A percentile compares a stretch with the other conserved stretches of the same genome.
phyloP scores from a whole-genome alignment of 1,284 basidiomycete genomes.

The Malassezia pachydermatis region DNA sequence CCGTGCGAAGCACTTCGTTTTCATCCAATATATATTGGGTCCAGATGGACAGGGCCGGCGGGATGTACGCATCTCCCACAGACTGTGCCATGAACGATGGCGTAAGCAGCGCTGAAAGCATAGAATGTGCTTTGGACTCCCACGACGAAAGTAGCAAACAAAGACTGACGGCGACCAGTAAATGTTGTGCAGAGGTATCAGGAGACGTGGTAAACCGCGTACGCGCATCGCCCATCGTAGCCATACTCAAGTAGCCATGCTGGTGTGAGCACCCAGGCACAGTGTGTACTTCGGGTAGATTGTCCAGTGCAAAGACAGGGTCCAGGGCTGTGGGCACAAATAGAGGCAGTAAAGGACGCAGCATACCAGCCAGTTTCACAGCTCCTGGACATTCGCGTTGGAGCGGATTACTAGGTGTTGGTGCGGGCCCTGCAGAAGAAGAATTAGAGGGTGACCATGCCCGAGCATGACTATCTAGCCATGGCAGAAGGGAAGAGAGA shows the following conservation, averaged over 20 bases:
- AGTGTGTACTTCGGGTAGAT: constrained; percentile 12
- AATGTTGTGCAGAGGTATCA: constrained; percentile 4
- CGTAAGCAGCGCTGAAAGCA: constrained; percentile 1
- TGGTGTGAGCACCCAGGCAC: constrained; percentile 6
- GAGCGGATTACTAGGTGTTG: too few species aligned
- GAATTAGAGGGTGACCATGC: not conserved
- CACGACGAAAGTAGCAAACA: constrained; percentile 46
- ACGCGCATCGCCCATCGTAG: not conserved
- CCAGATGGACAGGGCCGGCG: constrained; percentile 8
- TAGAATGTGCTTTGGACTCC: constrained; percentile 55
- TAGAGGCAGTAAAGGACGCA: constrained; percentile 29
- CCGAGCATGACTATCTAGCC: constrained; percentile 1
- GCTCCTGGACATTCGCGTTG: constrained; percentile 21
- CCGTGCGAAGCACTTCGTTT: constrained; percentile 23
- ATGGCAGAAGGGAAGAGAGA: constrained; percentile 3
- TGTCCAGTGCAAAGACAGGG: constrained; percentile 12
- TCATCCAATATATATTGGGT: constrained; percentile 14
- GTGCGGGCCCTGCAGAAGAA: not conserved
- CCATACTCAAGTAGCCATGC: constrained; percentile 8
- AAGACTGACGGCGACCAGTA: constrained; percentile 4
- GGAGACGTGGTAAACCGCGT: constrained; percentile 6
- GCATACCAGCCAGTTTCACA: constrained; percentile 25
- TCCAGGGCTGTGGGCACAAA: constrained; percentile 27
- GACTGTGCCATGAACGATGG: constrained; percentile 1
- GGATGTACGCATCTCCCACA: not conserved